phyloP scores from a whole-genome alignment of 177 flowering plant genomes.

The Vitis hybrid region DNA sequence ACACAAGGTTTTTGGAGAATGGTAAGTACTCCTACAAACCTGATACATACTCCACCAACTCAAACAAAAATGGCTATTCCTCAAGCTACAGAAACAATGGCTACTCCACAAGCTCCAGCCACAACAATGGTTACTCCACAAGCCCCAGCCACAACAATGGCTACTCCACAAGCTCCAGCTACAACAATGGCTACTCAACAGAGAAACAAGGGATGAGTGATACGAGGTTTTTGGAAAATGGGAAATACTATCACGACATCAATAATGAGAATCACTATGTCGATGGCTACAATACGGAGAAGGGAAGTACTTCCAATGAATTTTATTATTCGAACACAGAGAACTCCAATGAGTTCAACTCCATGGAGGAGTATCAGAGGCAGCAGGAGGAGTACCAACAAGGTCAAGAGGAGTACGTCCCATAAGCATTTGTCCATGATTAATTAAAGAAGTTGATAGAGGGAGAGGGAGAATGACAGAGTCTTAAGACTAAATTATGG shows the following conservation, averaged over 20 bases:
- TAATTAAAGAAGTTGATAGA: neutral
- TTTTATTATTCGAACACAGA: constrained; percentile 14
- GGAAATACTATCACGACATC: constrained; percentile 31
- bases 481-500: constrained; percentile 8
- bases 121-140: no score
- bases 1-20: constrained; percentile 28
- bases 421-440: constrained; percentile 7
- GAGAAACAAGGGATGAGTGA: constrained; percentile 34
- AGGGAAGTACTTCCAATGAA: neutral
- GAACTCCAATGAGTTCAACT: constrained; percentile 23
- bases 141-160: neutral
- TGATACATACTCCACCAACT: neutral
- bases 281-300: constrained; percentile 13
- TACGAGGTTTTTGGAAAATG: constrained; percentile 35
- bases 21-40: constrained; percentile 21
- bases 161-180: constrained; percentile 2
- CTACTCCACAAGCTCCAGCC: neutral
- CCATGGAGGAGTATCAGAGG: constrained; percentile 36
- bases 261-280: constrained; percentile 16
- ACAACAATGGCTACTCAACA: neutral
- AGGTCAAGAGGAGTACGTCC: constrained; percentile 14
- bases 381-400: constrained; percentile 18
- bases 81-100: constrained; percentile 1
- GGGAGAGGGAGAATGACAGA: neutral
- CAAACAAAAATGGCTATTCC: neutral